phyloP scores from a whole-genome alignment of 163 green algal genomes.

The Prototheca cutis region DNA sequence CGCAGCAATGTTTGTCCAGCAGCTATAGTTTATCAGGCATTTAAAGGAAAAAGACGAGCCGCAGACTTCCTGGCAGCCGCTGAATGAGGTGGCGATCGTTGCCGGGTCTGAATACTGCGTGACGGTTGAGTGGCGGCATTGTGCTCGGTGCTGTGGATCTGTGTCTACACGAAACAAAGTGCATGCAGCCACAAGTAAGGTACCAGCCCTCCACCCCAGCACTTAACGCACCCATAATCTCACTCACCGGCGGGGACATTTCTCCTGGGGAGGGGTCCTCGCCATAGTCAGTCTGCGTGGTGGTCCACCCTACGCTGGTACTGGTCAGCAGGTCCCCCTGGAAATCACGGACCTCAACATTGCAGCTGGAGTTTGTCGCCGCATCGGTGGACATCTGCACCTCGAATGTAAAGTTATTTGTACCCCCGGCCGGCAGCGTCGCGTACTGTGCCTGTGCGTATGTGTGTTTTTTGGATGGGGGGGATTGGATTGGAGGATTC shows the following conservation, averaged over 20 bases:
- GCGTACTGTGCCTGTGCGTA: slow-evolving; percentile 13
- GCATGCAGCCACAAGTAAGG: no score
- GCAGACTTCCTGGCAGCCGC: background rate
- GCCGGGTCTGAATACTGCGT: slow-evolving; percentile 23
- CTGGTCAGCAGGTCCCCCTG: slow-evolving; percentile 17
- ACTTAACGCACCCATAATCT: no score
- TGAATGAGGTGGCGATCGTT: background rate
- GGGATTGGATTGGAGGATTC: no score
- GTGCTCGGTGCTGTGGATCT: no score
- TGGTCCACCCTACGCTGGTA: slow-evolving; percentile 38
- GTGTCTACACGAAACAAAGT: no score
- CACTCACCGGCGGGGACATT: background rate
- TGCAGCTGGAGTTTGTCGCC: slow-evolving; percentile 36
- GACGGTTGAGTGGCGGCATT: no score
- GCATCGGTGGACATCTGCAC: slow-evolving; percentile 33
- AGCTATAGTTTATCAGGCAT: background rate
- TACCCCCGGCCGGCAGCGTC: slow-evolving; percentile 1
- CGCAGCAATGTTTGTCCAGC: background rate
- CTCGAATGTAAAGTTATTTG: slow-evolving; percentile 14
- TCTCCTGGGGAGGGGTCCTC: slow-evolving; percentile 14
- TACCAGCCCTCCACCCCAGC: no score
- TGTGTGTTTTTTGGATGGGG: background rate
- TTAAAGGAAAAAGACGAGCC: background rate
- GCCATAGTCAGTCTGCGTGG: slow-evolving; percentile 51
- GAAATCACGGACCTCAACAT: background rate